phyloP scores from a whole-genome alignment of 1,139 yeast species.

The Saccharomyces pastorianus region DNA sequence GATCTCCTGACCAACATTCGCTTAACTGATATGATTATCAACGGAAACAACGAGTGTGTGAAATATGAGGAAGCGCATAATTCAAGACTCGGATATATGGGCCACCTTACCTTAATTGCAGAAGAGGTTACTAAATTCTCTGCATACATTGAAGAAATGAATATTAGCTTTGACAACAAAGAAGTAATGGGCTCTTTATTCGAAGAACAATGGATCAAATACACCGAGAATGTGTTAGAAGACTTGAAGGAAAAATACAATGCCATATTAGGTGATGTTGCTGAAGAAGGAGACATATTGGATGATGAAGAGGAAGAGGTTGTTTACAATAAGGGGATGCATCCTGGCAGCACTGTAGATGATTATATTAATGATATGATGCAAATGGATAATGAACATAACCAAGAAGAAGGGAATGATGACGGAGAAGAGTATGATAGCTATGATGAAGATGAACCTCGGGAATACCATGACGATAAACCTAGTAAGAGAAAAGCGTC shows the following conservation, averaged over 20 bases:
- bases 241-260: conserved; percentile 92
- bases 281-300: conserved; percentile 26
- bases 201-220: conserved; percentile 67
- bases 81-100: conserved; percentile 91
- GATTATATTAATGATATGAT: conserved; percentile 8
- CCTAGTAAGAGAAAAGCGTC: background rate
- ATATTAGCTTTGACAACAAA: conserved; percentile 27
- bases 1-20: conserved; percentile 74
- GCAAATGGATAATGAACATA: conserved; percentile 16
- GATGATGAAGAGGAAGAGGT: conserved; percentile 32
- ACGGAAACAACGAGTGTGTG: conserved; percentile 70
- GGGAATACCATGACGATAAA: conserved; percentile 18
- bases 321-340: background rate
- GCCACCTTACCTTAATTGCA: conserved; percentile 46
- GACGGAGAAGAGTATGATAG: conserved; percentile 12
- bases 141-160: conserved; percentile 33
- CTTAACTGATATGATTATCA: conserved; percentile 74
- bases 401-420: conserved; percentile 10
- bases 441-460: conserved; percentile 13
- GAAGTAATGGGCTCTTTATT: conserved; percentile 28
- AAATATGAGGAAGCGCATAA: conserved; percentile 52
- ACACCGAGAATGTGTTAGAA: conserved; percentile 74
- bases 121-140: conserved; percentile 82
- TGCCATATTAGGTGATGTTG: conserved; percentile 82
- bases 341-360: conserved; percentile 7